Conservation (phyloP, 805 yeast species). For the Sungouiella thailandica region DNA sequence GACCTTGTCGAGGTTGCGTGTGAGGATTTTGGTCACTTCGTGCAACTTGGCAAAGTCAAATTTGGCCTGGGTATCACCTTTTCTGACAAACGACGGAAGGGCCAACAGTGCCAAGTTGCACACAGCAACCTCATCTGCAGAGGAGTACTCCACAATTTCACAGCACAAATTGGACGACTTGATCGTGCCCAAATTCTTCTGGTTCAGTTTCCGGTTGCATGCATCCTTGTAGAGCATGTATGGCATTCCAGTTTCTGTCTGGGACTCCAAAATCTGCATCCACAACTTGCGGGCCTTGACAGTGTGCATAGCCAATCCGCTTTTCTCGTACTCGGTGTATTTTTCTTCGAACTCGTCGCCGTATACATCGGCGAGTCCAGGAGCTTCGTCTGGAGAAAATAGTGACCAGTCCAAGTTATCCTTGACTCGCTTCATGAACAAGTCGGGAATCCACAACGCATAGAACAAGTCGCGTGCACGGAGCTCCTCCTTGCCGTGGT, state of each 20-base stretch:
- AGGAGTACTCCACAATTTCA: slow-evolving; percentile 88
- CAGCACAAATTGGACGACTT: slow-evolving; percentile 93
- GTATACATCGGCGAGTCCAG: slow-evolving; percentile 75
- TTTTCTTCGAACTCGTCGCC: slow-evolving; percentile 79
- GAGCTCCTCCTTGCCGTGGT: slow-evolving; percentile 91
- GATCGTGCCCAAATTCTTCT: slow-evolving; percentile 86
- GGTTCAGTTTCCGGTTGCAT: slow-evolving; percentile 83
- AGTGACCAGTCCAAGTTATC: slow-evolving; percentile 77
- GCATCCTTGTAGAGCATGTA: slow-evolving; percentile 92
- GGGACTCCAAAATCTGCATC: slow-evolving; percentile 85
- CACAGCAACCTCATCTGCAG: slow-evolving; percentile 91
- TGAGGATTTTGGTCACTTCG: slow-evolving; percentile 67
- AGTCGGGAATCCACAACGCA: slow-evolving; percentile 92
- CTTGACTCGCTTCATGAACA: slow-evolving; percentile 90
- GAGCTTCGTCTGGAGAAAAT: slow-evolving; percentile 85
- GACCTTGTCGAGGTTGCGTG: slow-evolving; percentile 72
- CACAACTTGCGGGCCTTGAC: slow-evolving; percentile 87
- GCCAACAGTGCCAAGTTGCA: slow-evolving; percentile 93
- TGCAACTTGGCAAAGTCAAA: slow-evolving; percentile 77
- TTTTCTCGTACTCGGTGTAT: slow-evolving; percentile 67
- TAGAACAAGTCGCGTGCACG: slow-evolving; percentile 91
- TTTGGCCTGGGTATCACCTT: slow-evolving; percentile 39
- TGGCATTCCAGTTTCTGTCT: slow-evolving; percentile 95
- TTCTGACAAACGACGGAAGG: slow-evolving; percentile 64
- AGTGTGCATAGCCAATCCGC: slow-evolving; percentile 54